Evolutionary conservation across 2,329 filamentous ascomycete genomes (phyloP).

Genomic region (Colletotrichum melonis): DNA sequence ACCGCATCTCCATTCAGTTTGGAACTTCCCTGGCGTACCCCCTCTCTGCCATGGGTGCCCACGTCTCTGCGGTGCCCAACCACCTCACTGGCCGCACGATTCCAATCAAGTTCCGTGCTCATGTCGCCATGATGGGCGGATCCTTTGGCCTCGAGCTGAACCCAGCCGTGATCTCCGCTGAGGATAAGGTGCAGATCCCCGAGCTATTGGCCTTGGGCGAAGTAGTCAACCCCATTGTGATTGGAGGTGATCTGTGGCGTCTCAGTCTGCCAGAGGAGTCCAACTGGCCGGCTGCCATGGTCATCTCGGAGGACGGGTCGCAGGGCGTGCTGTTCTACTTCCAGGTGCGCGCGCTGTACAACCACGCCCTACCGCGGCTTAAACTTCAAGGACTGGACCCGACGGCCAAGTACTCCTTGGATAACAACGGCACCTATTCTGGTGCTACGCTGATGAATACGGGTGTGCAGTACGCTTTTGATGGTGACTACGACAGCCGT

Average conservation of each 20-base stretch:
- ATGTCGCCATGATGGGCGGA: slow-evolving; percentile 77
- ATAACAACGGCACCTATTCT: slow-evolving; percentile 62
- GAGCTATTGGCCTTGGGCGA: slow-evolving; percentile 65
- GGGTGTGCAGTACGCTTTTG: slow-evolving; percentile 65
- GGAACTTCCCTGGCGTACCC: slow-evolving; percentile 74
- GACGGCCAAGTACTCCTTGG: slow-evolving; percentile 59
- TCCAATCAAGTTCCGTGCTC: slow-evolving; percentile 69
- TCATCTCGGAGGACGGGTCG: slow-evolving; percentile 62
- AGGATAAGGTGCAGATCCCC: slow-evolving; percentile 65
- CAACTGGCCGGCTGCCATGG: slow-evolving; percentile 72
- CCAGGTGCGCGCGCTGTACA: slow-evolving; percentile 64
- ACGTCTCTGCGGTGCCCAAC: slow-evolving; percentile 71
- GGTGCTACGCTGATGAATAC: slow-evolving; percentile 72
- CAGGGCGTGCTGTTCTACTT: slow-evolving; percentile 69
- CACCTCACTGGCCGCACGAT: slow-evolving; percentile 65
- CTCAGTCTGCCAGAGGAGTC: slow-evolving; percentile 67
- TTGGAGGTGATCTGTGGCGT: slow-evolving; percentile 69
- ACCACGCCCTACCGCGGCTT: slow-evolving; percentile 64
- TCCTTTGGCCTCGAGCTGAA: slow-evolving; percentile 75
- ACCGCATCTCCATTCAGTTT: slow-evolving; percentile 71
- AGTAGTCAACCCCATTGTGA: slow-evolving; percentile 68
- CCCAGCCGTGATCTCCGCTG: slow-evolving; percentile 60
- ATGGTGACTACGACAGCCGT: slow-evolving; percentile 66
- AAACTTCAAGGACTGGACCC: slow-evolving; percentile 68
- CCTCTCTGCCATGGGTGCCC: slow-evolving; percentile 72